phyloP scores from a whole-genome alignment of 1,284 basidiomycete genomes.

The Flammula alnicola region DNA sequence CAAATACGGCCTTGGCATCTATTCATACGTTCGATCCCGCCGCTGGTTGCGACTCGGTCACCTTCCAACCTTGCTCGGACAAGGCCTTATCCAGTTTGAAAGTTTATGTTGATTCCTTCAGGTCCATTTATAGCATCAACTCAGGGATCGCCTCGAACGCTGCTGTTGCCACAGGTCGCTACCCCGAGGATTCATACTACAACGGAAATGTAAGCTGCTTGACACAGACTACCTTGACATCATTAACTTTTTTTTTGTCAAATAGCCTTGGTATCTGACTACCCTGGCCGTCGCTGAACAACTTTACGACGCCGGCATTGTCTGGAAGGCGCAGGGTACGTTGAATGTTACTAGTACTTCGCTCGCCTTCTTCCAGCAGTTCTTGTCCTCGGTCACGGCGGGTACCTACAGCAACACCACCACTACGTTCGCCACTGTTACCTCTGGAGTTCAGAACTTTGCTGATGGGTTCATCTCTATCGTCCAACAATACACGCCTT shows the following conservation, averaged over 20 bases:
- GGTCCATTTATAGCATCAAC: conserved; percentile 54
- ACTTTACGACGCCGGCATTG: conserved; percentile 63
- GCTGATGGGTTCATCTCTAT: conserved; percentile 65
- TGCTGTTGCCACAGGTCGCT: conserved; percentile 56
- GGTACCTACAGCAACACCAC: conserved; percentile 53
- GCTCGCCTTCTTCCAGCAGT: conserved; percentile 64
- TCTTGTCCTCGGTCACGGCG: conserved; percentile 44
- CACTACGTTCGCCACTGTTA: conserved; percentile 49
- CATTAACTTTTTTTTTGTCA: background rate
- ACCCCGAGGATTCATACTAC: conserved; percentile 57
- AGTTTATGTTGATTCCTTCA: conserved; percentile 55
- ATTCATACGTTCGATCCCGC: conserved; percentile 59
- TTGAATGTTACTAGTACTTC: conserved; percentile 59
- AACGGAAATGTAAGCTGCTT: conserved; percentile 47
- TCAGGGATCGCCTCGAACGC: conserved; percentile 40
- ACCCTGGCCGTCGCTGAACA: conserved; percentile 70
- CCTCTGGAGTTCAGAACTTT: conserved; percentile 46
- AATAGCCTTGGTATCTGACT: conserved; percentile 70
- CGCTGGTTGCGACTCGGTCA: conserved; percentile 53
- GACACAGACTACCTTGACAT: background rate
- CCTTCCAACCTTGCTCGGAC: conserved; percentile 66
- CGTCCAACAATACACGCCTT: conserved; percentile 59
- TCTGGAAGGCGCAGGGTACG: conserved; percentile 55
- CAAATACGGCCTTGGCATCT: conserved; percentile 60
- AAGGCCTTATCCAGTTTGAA: conserved; percentile 55